A percentile compares a stretch with the other conserved stretches of the same genome.
These are phyloP conservation scores for Nasturtium officinale DNA, from an alignment of 345 rosid species.

Conservation along the genomic window DNA sequence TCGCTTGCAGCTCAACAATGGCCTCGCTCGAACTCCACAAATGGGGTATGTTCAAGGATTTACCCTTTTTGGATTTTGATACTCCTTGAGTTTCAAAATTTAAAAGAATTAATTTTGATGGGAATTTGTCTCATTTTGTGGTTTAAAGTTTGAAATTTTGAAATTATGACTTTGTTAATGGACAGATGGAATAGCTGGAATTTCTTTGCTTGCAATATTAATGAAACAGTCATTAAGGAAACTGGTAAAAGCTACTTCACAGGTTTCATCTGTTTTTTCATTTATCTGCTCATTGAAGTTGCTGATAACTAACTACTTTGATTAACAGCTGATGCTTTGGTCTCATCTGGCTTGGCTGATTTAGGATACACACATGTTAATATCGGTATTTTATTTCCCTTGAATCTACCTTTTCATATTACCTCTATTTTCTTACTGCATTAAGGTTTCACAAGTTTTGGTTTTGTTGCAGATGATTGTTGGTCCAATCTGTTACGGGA, in stretches of 20 bases:
- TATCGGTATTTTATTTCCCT: slow-evolving; percentile 61
- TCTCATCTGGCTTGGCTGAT: slow-evolving; percentile 89
- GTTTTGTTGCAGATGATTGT: slow-evolving; percentile 80
- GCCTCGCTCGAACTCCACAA: slow-evolving; percentile 86
- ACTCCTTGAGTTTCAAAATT: background rate
- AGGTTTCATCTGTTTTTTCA: background rate
- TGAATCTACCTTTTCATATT: slow-evolving; percentile 9
- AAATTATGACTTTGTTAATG: slow-evolving; percentile 28
- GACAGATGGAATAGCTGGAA: slow-evolving; percentile 99
- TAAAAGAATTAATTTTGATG: slow-evolving; percentile 4
- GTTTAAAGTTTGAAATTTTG: slow-evolving; percentile 15
- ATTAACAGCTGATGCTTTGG: slow-evolving; percentile 80
- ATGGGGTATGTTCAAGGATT: slow-evolving; percentile 64
- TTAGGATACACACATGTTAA: slow-evolving; percentile 83
- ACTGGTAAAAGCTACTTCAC: slow-evolving; percentile 54
- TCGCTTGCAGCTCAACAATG: slow-evolving; percentile 76
- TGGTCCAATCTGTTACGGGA: slow-evolving; percentile 72
- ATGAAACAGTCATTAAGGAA: slow-evolving; percentile 83
- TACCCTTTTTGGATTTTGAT: slow-evolving; percentile 16
- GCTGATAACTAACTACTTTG: slow-evolving; percentile 1
- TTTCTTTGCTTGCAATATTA: slow-evolving; percentile 86
- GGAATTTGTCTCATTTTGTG: background rate
- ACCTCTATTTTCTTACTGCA: slow-evolving; percentile 17
- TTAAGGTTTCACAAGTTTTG: slow-evolving; percentile 32
- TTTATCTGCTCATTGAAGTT: background rate